Conservation (phyloP, 2,329 filamentous ascomycete genomes). For the Xylariaceae sp. region DNA sequence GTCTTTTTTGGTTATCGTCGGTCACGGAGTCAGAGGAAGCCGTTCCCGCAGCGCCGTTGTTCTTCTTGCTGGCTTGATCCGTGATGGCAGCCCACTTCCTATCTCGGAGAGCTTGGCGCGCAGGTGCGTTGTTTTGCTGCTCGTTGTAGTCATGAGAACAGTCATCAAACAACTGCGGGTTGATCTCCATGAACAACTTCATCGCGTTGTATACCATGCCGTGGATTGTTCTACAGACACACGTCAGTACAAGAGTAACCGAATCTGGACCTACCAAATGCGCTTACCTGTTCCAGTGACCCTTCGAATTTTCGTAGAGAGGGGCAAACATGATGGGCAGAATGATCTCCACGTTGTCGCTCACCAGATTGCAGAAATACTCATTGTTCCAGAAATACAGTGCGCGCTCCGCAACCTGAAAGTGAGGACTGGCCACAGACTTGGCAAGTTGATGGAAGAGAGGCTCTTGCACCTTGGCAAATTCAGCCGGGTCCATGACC, state of each 20-base stretch:
- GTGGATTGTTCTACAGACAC: slow-evolving; percentile 75
- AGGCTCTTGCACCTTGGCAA: slow-evolving; percentile 96
- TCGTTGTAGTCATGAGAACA: slow-evolving; percentile 98
- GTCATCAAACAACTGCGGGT: slow-evolving; percentile 96
- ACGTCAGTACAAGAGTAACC: too few species aligned
- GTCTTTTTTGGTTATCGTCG: slow-evolving; percentile 79
- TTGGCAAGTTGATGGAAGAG: slow-evolving; percentile 97
- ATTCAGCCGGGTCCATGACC: slow-evolving; percentile 98
- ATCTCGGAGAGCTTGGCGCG: slow-evolving; percentile 75
- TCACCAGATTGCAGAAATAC: slow-evolving; percentile 98
- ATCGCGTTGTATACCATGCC: slow-evolving; percentile 99
- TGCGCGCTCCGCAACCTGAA: slow-evolving; percentile 95
- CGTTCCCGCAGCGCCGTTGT: slow-evolving; percentile 41
- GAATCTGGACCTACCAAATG: not conserved
- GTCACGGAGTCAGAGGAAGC: slow-evolving; percentile 77
- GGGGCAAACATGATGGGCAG: slow-evolving; percentile 99
- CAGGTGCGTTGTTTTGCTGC: slow-evolving; percentile 86
- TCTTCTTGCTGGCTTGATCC: slow-evolving; percentile 70
- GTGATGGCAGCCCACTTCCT: slow-evolving; percentile 85
- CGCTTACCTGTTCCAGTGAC: slow-evolving; percentile 92
- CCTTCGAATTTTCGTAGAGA: slow-evolving; percentile 97
- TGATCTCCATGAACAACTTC: slow-evolving; percentile 99
- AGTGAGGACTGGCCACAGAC: slow-evolving; percentile 96
- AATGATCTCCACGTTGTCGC: slow-evolving; percentile 98
- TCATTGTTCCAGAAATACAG: slow-evolving; percentile 99